Percentiles rank a stretch among this genome's conserved stretches.
Conservation (phyloP, 2,329 filamentous ascomycete genomes). For the Fusarium coicis region DNA sequence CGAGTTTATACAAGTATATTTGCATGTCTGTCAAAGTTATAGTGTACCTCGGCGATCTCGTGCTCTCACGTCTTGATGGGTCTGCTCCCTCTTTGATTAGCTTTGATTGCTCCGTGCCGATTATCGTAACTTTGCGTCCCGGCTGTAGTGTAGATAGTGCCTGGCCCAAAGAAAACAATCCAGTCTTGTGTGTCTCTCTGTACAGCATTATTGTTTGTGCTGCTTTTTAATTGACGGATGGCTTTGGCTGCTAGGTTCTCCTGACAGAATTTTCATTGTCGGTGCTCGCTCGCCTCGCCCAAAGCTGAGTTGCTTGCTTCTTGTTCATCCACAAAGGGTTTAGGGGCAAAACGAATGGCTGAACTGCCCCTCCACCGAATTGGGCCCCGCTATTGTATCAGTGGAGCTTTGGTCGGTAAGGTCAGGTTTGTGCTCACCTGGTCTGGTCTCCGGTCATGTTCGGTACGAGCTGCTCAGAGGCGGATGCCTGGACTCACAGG, state of each 20-base stretch:
- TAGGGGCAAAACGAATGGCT: constrained; percentile 24
- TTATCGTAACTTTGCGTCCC: constrained; percentile 20
- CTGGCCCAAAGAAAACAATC: constrained; percentile 28
- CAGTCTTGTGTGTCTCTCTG: not conserved
- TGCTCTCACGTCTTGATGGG: not conserved
- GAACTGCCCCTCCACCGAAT: constrained; percentile 36
- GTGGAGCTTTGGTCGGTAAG: constrained; percentile 18
- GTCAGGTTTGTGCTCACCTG: constrained; percentile 28
- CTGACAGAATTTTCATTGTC: constrained; percentile 49
- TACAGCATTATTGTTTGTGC: constrained; percentile 14
- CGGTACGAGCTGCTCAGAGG: constrained; percentile 14
- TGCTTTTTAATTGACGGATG: constrained; percentile 40
- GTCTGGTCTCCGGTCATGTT: constrained; percentile 10
- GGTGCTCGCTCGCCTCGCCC: constrained; percentile 38
- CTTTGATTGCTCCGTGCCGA: constrained; percentile 15
- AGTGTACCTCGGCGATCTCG: constrained; percentile 26
- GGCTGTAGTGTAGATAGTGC: constrained; percentile 22
- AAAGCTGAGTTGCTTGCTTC: constrained; percentile 34
- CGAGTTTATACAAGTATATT: constrained; percentile 24
- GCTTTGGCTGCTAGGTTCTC: constrained; percentile 42
- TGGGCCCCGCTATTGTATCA: constrained; percentile 43
- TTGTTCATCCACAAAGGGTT: constrained; percentile 36
- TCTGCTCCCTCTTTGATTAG: not conserved
- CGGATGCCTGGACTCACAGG: constrained; percentile 24
- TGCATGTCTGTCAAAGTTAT: constrained; percentile 9